phyloP scores from a whole-genome alignment of 257 asterid species.

The Solanum okadae region DNA sequence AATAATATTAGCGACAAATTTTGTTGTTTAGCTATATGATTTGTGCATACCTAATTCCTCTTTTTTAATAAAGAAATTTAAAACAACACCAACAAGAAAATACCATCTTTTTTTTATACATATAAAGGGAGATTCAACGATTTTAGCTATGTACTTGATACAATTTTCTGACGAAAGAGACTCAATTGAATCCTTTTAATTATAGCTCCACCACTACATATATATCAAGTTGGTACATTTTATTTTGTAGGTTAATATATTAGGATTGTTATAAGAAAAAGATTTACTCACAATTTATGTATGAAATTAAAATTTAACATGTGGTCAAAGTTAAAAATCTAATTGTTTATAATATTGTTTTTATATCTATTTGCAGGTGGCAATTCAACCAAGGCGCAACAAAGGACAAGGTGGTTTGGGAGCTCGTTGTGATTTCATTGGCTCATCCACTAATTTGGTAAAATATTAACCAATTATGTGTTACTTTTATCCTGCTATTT shows the following conservation, averaged over 20 bases:
- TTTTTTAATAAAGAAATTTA: neutral
- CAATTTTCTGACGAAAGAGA: neutral
- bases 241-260: neutral
- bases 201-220: neutral
- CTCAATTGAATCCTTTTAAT: neutral
- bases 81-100: neutral
- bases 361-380: slow-evolving; percentile 22
- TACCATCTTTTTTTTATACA: neutral
- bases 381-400: slow-evolving; percentile 37
- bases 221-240: neutral
- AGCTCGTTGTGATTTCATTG: slow-evolving; percentile 89
- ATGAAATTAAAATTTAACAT: neutral
- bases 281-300: neutral
- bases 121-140: neutral
- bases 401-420: slow-evolving; percentile 63
- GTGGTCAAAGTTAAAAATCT: neutral
- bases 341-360: neutral
- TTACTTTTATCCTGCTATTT: neutral
- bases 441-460: slow-evolving; percentile 90
- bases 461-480: neutral
- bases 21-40: neutral
- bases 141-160: neutral
- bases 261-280: neutral
- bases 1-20: neutral
- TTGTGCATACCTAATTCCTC: neutral